A percentile compares a stretch with the other conserved stretches of the same genome.
These are phyloP conservation scores for Epichloe sp. DNA, from an alignment of 2,329 filamentous ascomycete species.

Conservation along the genomic window DNA sequence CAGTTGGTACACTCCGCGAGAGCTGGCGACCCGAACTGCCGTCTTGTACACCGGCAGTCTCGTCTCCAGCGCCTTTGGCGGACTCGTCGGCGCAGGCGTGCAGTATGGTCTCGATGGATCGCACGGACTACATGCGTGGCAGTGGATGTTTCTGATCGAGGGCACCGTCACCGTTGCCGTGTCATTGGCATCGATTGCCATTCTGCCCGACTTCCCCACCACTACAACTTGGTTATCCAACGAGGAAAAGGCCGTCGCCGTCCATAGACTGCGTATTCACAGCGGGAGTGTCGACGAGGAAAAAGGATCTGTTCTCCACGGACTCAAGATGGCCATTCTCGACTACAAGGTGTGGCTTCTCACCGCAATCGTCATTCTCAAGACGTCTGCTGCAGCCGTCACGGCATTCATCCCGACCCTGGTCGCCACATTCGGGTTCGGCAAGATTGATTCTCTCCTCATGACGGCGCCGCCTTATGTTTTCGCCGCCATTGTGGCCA, in stretches of 20 bases:
- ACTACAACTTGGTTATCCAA: conserved; percentile 24
- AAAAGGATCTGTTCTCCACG: conserved; percentile 9
- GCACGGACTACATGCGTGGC: conserved; percentile 16
- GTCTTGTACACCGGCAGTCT: conserved; percentile 31
- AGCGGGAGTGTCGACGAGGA: conserved; percentile 9
- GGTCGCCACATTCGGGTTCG: conserved; percentile 18
- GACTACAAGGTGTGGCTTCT: conserved; percentile 13
- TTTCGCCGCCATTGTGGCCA: conserved; percentile 46
- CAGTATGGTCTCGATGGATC: conserved; percentile 20
- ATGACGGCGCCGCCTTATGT: conserved; percentile 55
- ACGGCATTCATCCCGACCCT: conserved; percentile 7
- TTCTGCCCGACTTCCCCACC: conserved; percentile 22
- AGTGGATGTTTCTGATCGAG: conserved; percentile 22
- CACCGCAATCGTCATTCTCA: conserved; percentile 6
- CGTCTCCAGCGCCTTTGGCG: conserved; percentile 25
- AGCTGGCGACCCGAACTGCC: conserved; percentile 28
- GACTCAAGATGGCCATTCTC: conserved; percentile 14
- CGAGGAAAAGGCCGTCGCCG: conserved; percentile 12
- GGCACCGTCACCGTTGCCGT: conserved; percentile 16
- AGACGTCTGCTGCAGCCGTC: conserved; percentile 7
- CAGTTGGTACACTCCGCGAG: conserved; percentile 41
- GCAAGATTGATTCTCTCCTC: conserved; percentile 35
- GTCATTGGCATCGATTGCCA: conserved; percentile 12
- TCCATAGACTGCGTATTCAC: conserved; percentile 4
- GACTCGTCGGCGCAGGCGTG: conserved; percentile 29